Conservation (phyloP, 2,329 filamentous ascomycete species). For the Juglanconis oblonga region DNA sequence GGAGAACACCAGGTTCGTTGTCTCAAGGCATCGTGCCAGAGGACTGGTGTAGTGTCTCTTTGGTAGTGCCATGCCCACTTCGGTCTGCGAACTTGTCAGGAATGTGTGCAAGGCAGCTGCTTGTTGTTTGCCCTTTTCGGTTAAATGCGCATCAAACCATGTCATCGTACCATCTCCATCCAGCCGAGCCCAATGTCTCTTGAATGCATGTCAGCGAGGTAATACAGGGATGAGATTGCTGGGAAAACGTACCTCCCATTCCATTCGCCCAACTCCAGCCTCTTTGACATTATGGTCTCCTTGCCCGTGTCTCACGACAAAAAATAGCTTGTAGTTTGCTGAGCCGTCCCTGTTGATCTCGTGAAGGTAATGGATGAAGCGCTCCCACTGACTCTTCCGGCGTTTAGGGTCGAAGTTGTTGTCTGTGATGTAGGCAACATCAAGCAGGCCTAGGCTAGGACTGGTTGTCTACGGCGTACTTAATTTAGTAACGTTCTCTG, state of each 20-base stretch:
- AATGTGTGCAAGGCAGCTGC: constrained; percentile 49
- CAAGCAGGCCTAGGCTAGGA: background rate
- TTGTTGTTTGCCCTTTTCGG: constrained; percentile 49
- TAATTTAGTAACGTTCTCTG: too few species aligned
- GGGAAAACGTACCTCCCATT: constrained; percentile 46
- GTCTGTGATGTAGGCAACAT: background rate
- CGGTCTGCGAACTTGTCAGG: constrained; percentile 43
- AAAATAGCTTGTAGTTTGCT: constrained; percentile 49
- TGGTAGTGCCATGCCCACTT: constrained; percentile 50
- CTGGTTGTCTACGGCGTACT: background rate
- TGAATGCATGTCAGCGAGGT: background rate
- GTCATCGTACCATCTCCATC: constrained; percentile 34
- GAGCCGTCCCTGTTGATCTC: background rate
- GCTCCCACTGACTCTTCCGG: background rate
- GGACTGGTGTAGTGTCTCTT: constrained; percentile 56
- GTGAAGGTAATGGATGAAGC: background rate
- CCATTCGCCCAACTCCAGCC: constrained; percentile 52
- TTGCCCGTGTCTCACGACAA: constrained; percentile 55
- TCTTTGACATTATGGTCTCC: constrained; percentile 49
- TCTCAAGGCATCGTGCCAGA: constrained; percentile 56
- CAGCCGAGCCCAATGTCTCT: constrained; percentile 36
- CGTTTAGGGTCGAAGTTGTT: background rate
- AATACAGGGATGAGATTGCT: background rate
- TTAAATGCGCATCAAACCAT: constrained; percentile 48
- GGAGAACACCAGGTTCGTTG: constrained; percentile 36